Conservation (phyloP, 2,329 filamentous ascomycete genomes). For the Fusarium sp. region DNA sequence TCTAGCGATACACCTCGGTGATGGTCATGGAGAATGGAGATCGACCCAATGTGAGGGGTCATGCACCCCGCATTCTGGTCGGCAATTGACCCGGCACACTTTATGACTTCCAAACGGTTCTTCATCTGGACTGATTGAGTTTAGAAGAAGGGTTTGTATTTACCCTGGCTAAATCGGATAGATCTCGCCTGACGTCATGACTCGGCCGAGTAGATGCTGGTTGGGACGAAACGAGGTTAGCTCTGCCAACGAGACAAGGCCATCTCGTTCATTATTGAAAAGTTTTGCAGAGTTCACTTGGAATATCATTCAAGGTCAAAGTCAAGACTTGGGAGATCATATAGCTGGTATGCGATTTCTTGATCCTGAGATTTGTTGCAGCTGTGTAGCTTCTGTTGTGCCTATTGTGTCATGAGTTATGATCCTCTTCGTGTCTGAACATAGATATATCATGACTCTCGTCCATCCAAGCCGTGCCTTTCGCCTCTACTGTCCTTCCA, state of each 20-base stretch:
- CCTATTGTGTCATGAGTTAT: not conserved
- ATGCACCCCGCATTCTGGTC: conserved; percentile 21
- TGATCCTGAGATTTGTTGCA: not conserved
- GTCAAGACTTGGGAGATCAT: not conserved
- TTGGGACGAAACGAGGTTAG: not conserved
- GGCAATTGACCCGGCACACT: conserved; percentile 29
- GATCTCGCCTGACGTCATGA: not conserved
- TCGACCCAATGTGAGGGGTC: conserved; percentile 24
- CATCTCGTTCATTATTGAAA: no score
- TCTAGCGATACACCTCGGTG: conserved; percentile 1
- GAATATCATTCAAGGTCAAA: not conserved
- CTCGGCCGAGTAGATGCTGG: not conserved
- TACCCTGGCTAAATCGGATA: not conserved
- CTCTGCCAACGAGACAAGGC: not conserved
- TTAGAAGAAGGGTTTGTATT: not conserved
- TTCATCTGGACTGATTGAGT: not conserved
- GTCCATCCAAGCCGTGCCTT: not conserved
- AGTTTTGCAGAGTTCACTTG: no score
- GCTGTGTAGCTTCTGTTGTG: not conserved
- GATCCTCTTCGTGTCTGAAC: not conserved
- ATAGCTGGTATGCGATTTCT: no score
- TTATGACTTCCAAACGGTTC: not conserved
- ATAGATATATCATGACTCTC: not conserved
- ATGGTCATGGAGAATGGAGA: not conserved
- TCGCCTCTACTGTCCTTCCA: not conserved